phyloP scores from a whole-genome alignment of 2,329 filamentous ascomycete species.

The Aquanectria penicillioides region DNA sequence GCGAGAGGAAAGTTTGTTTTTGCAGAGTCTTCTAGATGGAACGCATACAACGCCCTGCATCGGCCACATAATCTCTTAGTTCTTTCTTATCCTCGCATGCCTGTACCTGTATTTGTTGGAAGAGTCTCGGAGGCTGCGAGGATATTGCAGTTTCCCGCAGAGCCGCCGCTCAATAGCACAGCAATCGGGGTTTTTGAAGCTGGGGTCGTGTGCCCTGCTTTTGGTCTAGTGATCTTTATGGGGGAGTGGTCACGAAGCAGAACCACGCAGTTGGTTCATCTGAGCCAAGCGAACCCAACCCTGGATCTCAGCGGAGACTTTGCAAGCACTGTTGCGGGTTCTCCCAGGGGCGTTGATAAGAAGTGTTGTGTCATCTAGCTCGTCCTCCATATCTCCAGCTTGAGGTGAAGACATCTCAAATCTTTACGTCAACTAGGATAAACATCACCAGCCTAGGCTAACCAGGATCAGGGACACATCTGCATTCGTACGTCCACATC shows the following conservation, averaged over 20 bases:
- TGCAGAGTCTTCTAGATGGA: neutral
- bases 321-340: neutral
- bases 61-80: neutral
- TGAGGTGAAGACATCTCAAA: conserved; percentile 6
- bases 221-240: conserved; percentile 7
- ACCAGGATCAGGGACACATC: conserved; percentile 10
- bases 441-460: conserved; percentile 18
- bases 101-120: neutral
- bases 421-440: conserved; percentile 11
- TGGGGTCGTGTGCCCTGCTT: conserved; percentile 13
- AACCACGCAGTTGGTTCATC: conserved; percentile 14
- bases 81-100: neutral
- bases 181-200: neutral
- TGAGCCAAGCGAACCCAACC: neutral
- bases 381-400: conserved; percentile 14
- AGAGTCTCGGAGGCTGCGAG: neutral
- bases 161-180: conserved; percentile 1
- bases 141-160: conserved; percentile 9
- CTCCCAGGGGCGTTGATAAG: conserved; percentile 13
- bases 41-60: neutral
- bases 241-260: conserved; percentile 4
- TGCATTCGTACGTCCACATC: conserved; percentile 2
- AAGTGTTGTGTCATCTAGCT: neutral
- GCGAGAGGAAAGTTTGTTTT: neutral
- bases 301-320: conserved; percentile 6